phyloP scores from a whole-genome alignment of 441 rosid genomes.

The Bruguiera hainesii region DNA sequence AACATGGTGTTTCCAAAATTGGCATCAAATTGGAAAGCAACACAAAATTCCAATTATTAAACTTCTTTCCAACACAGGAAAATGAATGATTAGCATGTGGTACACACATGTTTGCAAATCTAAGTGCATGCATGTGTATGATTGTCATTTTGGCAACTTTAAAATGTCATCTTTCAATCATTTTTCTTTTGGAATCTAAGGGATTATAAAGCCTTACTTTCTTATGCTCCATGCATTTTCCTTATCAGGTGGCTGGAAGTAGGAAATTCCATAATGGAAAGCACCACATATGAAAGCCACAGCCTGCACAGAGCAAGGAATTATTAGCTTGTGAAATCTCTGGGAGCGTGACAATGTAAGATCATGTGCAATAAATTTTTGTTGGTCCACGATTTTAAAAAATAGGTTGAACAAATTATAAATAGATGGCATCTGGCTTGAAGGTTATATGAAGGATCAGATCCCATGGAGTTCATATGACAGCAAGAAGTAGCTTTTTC shows the following conservation, averaged over 20 bases:
- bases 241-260: conserved; percentile 39
- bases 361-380: neutral
- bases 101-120: too few species aligned
- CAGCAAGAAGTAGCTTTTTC: neutral
- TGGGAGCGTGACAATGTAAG: neutral
- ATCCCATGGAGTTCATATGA: neutral
- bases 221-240: conserved; percentile 53
- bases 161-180: too few species aligned
- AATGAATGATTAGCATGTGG: too few species aligned
- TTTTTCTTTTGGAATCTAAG: too few species aligned
- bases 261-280: conserved; percentile 48
- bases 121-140: too few species aligned
- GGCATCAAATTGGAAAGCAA: too few species aligned
- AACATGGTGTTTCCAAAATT: too few species aligned
- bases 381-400: neutral
- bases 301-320: conserved; percentile 48
- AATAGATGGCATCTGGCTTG: neutral
- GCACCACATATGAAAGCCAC: conserved; percentile 83
- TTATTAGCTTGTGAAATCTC: neutral
- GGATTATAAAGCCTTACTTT: conserved; percentile 41
- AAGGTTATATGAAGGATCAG: neutral
- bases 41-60: too few species aligned
- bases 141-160: too few species aligned
- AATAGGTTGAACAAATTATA: neutral
- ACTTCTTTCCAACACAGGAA: too few species aligned